These are phyloP conservation scores for Copromyces sp. DNA, from an alignment of 495 filamentous ascomycete genomes.

Conservation along the genomic window DNA sequence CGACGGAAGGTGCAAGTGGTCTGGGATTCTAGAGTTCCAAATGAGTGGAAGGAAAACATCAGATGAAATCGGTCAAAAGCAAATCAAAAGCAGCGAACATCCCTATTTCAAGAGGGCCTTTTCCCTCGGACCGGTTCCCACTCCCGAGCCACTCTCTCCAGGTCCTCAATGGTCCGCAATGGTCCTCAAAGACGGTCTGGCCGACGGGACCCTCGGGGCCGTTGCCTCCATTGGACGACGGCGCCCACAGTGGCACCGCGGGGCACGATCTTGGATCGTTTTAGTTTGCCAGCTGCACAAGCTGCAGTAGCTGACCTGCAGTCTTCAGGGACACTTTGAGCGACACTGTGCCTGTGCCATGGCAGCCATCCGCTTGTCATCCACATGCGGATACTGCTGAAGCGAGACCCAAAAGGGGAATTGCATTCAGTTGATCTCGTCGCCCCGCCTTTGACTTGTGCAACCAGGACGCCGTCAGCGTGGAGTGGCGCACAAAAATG, in stretches of 20 bases:
- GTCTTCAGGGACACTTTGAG: neutral
- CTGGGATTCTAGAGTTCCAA: neutral
- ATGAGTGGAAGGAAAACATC: neutral
- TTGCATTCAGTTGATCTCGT: neutral
- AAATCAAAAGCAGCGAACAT: neutral
- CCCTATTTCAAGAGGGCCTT: neutral
- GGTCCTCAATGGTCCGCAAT: neutral
- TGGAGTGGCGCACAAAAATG: neutral
- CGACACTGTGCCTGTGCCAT: neutral
- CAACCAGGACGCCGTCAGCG: neutral
- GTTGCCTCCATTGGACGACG: neutral
- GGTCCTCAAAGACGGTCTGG: neutral
- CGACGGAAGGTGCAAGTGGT: neutral
- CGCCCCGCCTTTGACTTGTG: neutral
- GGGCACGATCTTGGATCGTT: neutral
- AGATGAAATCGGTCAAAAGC: neutral
- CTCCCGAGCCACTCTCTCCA: neutral
- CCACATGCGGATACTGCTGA: neutral
- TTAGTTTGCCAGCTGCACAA: neutral
- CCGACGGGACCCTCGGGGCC: neutral
- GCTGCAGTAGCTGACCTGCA: neutral
- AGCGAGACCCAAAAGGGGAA: neutral
- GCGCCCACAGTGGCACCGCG: neutral
- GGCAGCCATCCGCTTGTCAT: neutral
- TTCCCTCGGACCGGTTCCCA: neutral